Evolutionary conservation across 208 protist species (phyloP), one percentile per base, ranked within the genome.

Genomic region (Acanthamoeba sp.): DNA sequence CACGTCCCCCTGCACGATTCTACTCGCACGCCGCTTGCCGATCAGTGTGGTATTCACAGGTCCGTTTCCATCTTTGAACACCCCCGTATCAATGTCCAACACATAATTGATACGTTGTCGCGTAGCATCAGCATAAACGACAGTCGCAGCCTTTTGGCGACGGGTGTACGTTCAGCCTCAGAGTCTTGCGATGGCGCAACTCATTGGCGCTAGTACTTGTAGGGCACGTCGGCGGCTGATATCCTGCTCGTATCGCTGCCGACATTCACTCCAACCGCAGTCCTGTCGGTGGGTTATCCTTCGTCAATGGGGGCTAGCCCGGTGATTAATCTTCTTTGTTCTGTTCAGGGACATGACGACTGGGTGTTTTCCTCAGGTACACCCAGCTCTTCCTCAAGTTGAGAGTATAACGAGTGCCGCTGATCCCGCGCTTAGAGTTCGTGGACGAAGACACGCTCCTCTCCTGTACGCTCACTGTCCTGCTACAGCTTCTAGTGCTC

Each of bases 1-100:
- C 45, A 87, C n/a, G 59, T 87, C 24, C 78, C 78, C 14, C 27
- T 87, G 38, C 45, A 34, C 20, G 24, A 6, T 0, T 16, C 45
- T 10, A 40, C 45, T 10, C 20, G 22, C 78, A 0, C 78, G 38
- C 78, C 78, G 10, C 45, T 87, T 9, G 45, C n/a, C 7, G 78
- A 87, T n/a, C 78, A 87, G 78, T 87, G 78, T 45, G 78, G 78
- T 38, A 87, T 87, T 62, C 78, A 87, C 78, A 87, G 42, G 78
- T 80, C 29, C 36, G 6, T 48, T 45, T 9, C 16, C 38, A 5
- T 20, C 34, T 3, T 87, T n/a, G n/a, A n/a, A n/a, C n/a, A n/a
- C n/a, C n/a, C n/a, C n/a, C n/a, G n/a, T n/a, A n/a, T n/a, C n/a
- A n/a, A n/a, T n/a, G n/a, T 64, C 57, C 1, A 55, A 24, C 50